Evolutionary conservation across 1,284 basidiomycete genomes (phyloP).

Genomic region (Tylopilus microsporus): DNA sequence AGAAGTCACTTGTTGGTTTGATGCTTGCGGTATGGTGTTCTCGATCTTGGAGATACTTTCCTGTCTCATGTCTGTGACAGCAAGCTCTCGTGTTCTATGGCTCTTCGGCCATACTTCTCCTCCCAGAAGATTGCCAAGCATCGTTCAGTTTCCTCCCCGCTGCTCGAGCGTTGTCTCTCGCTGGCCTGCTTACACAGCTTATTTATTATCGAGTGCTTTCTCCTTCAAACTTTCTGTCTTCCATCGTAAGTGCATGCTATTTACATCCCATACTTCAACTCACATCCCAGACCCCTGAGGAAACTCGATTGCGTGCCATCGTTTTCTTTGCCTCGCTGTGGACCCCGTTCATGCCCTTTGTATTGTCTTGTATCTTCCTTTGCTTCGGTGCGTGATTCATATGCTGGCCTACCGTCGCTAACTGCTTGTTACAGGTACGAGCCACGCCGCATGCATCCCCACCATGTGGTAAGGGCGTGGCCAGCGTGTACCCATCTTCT

Average conservation of each 20-base stretch:
- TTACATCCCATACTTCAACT: not conserved
- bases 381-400: not conserved
- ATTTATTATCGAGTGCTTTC: not conserved
- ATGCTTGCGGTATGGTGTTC: not conserved
- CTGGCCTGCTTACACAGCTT: slow-evolving; percentile 1
- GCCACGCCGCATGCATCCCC: not conserved
- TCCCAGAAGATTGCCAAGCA: not conserved
- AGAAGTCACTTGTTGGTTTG: not conserved
- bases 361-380: not conserved
- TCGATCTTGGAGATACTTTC: not conserved
- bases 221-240: not conserved
- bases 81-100: not conserved
- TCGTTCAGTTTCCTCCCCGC: slow-evolving; percentile 4
- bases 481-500: too few species aligned
- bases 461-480: not conserved
- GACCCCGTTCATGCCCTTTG: not conserved
- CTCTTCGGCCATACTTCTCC: not conserved
- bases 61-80: not conserved
- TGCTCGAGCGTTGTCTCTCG: slow-evolving; percentile 1
- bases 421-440: not conserved
- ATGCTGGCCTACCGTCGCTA: not conserved
- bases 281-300: not conserved
- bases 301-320: not conserved
- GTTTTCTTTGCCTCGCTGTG: not conserved
- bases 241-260: not conserved